Percentiles rank a stretch among this genome's conserved stretches.
These are phyloP conservation scores for Aspergillus indologenus DNA, from an alignment of 495 filamentous ascomycete genomes.

Conservation along the genomic window DNA sequence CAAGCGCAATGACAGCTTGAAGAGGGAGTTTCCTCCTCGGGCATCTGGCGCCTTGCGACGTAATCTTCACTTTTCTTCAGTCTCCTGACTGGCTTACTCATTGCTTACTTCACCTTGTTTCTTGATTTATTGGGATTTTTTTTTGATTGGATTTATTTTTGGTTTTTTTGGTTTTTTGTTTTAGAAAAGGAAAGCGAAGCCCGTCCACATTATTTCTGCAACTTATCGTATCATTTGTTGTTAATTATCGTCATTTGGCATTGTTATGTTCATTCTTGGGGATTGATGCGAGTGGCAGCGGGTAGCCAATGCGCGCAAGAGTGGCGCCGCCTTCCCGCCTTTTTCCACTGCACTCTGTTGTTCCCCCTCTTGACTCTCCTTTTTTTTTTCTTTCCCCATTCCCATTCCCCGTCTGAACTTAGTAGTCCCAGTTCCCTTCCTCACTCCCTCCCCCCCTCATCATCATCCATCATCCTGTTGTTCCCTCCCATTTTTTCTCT, in stretches of 20 bases:
- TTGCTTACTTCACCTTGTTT: neutral
- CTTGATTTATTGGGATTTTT: neutral
- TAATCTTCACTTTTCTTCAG: neutral
- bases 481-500: constrained; percentile 11
- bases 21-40: neutral
- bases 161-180: neutral
- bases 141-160: constrained; percentile 2
- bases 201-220: neutral
- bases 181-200: no score
- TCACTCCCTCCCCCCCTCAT: constrained; percentile 9
- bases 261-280: neutral
- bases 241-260: neutral
- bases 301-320: neutral
- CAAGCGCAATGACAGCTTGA: neutral
- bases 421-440: neutral
- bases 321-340: neutral
- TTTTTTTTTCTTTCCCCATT: no score
- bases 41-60: neutral
- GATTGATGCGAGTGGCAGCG: neutral
- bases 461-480: constrained; percentile 12
- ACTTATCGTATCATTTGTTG: neutral
- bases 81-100: neutral
- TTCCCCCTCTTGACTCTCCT: neutral
- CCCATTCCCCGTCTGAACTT: neutral
- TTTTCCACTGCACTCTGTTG: neutral